Base-by-base conservation (phyloP, 495 filamentous ascomycete species). In the Tuber aestivum region DNA sequence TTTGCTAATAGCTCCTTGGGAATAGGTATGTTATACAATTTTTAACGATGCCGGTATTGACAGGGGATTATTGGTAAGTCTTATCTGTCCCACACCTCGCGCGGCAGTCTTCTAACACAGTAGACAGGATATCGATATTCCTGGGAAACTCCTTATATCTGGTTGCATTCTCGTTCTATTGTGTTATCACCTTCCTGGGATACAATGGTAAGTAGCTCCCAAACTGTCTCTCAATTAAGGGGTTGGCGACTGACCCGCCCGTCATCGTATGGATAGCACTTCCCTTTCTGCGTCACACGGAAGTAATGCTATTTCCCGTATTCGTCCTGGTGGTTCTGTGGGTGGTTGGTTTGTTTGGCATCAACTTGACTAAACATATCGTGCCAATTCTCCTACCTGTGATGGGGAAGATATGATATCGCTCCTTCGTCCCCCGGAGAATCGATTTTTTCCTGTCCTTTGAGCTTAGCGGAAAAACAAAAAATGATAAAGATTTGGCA, bases 121-220 rank as follows among this genome's bases (percentile, higher is more conserved):
- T 86, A 86, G 75, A 7, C 71, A 87, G 86, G 86, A 84, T 92
- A 71, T 90, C 90, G 16, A 88, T 89, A 21, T 90, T 92, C 80
- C 85, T 93, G 48, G 90, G 90, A 16, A 93, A 93, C 81, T 88
- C 90, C 5, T 86, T 93, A 74, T 92, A 93, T 78, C 85, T 92
- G 16, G 85, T 91, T 41, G 91, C 91, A n/a, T 82, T 91, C 44
- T 86, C 86, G 27, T 92, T 92, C 82, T 92, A 92, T 81, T 89
- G 87, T 74, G 87, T 92, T 74, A 91, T 93, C 78, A 91, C 89
- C 35, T 93, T 93, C 83, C 84, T 93, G 71, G 91, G 91, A 38
- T 93, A 93, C 82, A 93, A 92, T 80, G 87, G 87, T 88, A 84
- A 44, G 79, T 70, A 38, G 73, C 50, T 50, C 5, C 45, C 41